Base-by-base conservation (phyloP, 179 eudicot species). In the Spinacia oleracea region DNA sequence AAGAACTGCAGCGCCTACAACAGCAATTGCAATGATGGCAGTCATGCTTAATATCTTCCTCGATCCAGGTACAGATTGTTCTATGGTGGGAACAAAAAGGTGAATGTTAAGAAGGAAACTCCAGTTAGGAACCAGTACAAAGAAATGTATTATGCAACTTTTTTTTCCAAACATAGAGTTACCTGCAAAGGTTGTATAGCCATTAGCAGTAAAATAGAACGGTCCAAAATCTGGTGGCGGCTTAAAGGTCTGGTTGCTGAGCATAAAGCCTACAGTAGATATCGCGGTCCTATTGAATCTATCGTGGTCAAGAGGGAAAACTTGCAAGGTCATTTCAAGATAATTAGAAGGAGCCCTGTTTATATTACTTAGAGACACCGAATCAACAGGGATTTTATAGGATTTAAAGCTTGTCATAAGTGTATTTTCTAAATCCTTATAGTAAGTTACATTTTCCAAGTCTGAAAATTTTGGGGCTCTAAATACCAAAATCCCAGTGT, bases 381-480 rank as follows among this genome's bases (percentile, higher is more conserved):
- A 88, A 79, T 91, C 93, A 78, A 95, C 97, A 23, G 97, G 84
- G 51, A 88, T 87, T 43, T 76, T 66, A 38, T 38, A 0, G 38
- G 70, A 45, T 53, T 77, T 65, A 76, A 89, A 89, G 72, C 76
- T 73, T 9, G 18, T 6, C 88, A 85, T 81, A 29, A 94, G 76
- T 55, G 85, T 75, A 9, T 69, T 58, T 73, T 90, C 86, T 34
- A 94, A 86, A 64, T 83, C 50, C 31, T 38, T 38, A 59, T 89
- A 94, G 71, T 82, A 59, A 66, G 76, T 83, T 32, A 72, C 8
- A 80, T 88, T 92, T 66, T 82, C 81, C 55, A 89, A 78, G 86
- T 86, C 80, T n/a, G 98, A 91, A 79, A 92, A 92, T 31, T 88
- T 81, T 71, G 94, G 91, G 77, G 93, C 90, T 78, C 91, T 84